Conservation (phyloP, 192 early-diverging fungal species). For the Spinellus fusiger region DNA sequence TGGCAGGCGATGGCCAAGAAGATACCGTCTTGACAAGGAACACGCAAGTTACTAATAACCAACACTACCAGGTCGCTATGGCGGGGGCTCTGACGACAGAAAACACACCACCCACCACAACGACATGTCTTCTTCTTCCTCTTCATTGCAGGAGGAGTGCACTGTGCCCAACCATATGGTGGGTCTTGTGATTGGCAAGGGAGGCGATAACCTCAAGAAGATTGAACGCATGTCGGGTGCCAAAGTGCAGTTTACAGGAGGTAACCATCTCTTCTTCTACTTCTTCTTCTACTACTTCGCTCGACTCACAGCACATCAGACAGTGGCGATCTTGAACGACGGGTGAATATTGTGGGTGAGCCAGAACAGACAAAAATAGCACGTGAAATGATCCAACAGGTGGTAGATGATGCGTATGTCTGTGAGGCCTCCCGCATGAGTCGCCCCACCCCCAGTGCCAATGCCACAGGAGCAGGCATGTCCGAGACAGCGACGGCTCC, state of each 20-base stretch:
- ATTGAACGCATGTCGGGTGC: conserved; percentile 70
- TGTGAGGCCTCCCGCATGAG: conserved; percentile 22
- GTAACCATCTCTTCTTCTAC: conserved; percentile 8
- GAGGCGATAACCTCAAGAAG: conserved; percentile 71
- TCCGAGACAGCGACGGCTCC: background rate
- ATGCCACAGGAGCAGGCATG: conserved; percentile 3
- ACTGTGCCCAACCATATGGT: conserved; percentile 59
- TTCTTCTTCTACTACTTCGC: no score
- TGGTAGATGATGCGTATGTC: conserved; percentile 34
- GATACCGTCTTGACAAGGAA: conserved; percentile 13
- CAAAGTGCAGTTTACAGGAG: conserved; percentile 56
- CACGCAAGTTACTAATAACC: conserved; percentile 16
- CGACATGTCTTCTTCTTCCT: no score
- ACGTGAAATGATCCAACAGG: conserved; percentile 48
- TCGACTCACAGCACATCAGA: no score
- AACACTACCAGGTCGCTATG: conserved; percentile 30
- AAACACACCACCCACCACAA: no score
- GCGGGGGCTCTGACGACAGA: conserved; percentile 35
- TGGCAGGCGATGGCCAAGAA: no score
- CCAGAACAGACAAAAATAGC: conserved; percentile 42
- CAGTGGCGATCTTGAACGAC: conserved; percentile 39
- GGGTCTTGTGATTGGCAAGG: conserved; percentile 76
- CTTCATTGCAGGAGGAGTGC: conserved; percentile 47
- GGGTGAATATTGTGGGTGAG: conserved; percentile 44
- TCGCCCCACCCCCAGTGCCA: background rate